Evolutionary conservation across 768 basidiomycete species (phyloP).

Genomic region (Auriscalpium vulgare): DNA sequence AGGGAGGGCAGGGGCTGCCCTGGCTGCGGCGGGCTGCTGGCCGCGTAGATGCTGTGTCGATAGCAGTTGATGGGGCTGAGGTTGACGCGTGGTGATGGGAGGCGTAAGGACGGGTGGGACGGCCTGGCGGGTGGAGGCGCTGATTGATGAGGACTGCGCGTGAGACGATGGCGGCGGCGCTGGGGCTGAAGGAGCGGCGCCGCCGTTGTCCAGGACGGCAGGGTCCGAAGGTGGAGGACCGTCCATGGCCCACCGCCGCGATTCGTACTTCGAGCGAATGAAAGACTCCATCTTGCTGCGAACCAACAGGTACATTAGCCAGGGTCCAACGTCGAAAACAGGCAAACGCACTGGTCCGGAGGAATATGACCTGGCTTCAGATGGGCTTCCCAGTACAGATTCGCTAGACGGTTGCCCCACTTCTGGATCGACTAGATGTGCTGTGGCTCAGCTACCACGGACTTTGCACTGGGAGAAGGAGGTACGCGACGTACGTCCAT

Average conservation of each 20-base stretch:
- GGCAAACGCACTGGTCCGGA: slow-evolving; percentile 78
- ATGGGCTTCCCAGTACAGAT: slow-evolving; percentile 96
- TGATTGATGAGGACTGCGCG: slow-evolving; percentile 20
- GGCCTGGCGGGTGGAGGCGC: slow-evolving; percentile 22
- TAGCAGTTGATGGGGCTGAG: slow-evolving; percentile 48
- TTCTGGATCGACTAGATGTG: slow-evolving; percentile 51
- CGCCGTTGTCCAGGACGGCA: slow-evolving; percentile 54
- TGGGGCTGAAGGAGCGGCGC: slow-evolving; percentile 18
- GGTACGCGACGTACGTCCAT: slow-evolving; percentile 57
- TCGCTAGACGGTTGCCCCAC: slow-evolving; percentile 92
- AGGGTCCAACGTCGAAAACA: neutral
- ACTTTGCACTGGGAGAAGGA: neutral
- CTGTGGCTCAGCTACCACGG: neutral
- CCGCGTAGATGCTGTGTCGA: slow-evolving; percentile 24
- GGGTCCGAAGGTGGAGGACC: slow-evolving; percentile 81
- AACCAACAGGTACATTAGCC: neutral
- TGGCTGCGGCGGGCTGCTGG: neutral
- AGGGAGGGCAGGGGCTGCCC: neutral
- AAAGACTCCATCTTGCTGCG: slow-evolving; percentile 97
- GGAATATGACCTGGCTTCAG: slow-evolving; percentile 86
- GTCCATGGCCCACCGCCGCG: slow-evolving; percentile 87
- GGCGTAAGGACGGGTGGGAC: slow-evolving; percentile 15
- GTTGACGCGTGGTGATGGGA: slow-evolving; percentile 31
- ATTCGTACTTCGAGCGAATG: slow-evolving; percentile 95
- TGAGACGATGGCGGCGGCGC: slow-evolving; percentile 13